These are phyloP conservation scores for Dactylellina drechsleri DNA, from an alignment of 2,329 filamentous ascomycete genomes.

Conservation along the genomic window DNA sequence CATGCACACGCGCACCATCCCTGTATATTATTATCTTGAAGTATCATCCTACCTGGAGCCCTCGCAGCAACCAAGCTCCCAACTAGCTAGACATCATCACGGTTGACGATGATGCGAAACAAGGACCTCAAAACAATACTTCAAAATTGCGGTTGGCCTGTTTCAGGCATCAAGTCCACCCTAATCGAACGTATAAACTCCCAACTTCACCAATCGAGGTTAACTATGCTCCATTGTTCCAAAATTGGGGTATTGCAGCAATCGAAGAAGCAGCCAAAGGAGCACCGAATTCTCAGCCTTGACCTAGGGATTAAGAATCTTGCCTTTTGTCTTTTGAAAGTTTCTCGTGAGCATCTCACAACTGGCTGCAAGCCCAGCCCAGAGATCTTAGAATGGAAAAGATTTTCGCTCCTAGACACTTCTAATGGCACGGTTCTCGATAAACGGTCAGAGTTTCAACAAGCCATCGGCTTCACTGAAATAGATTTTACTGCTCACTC, in stretches of 20 bases:
- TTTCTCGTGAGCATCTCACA: slow-evolving; percentile 14
- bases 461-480: slow-evolving; percentile 12
- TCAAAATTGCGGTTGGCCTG: slow-evolving; percentile 45
- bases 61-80: background rate
- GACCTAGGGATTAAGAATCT: slow-evolving; percentile 87
- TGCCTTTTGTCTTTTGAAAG: slow-evolving; percentile 73
- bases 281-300: slow-evolving; percentile 74
- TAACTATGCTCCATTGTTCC: slow-evolving; percentile 14
- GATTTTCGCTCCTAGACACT: slow-evolving; percentile 34
- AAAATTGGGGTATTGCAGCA: slow-evolving; percentile 13
- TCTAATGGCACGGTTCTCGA: background rate
- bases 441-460: slow-evolving; percentile 7
- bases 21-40: no score
- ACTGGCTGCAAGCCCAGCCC: slow-evolving; percentile 14
- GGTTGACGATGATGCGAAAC: slow-evolving; percentile 26
- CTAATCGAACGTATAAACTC: slow-evolving; percentile 31
- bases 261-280: slow-evolving; percentile 10
- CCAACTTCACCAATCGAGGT: slow-evolving; percentile 5
- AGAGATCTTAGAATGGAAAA: slow-evolving; percentile 59
- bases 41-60: background rate
- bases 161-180: slow-evolving; percentile 37
- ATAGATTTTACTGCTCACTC: slow-evolving; percentile 60
- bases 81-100: slow-evolving; percentile 7
- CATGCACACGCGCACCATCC: no score
- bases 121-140: slow-evolving; percentile 44